Percentiles rank a stretch among this genome's conserved stretches.
Evolutionary conservation across 768 basidiomycete genomes (phyloP).

Genomic region (Pulveroboletus sp.): DNA sequence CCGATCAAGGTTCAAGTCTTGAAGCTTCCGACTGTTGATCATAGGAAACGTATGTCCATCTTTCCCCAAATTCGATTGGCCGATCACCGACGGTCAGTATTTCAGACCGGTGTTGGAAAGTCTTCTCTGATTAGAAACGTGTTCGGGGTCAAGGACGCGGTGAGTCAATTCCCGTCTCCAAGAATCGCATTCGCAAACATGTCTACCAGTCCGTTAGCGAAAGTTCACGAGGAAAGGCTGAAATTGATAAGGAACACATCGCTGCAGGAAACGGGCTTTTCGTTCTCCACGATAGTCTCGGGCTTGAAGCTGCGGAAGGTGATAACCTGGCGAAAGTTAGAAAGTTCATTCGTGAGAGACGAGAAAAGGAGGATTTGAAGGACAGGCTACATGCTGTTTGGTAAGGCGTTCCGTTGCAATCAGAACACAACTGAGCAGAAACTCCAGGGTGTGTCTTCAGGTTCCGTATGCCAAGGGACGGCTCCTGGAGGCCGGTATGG

Average conservation of each 20-base stretch:
- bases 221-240: not conserved
- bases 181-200: not conserved
- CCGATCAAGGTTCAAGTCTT: not conserved
- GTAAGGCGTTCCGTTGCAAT: not conserved
- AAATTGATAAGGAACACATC: not conserved
- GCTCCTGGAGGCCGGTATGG: not conserved
- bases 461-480: not conserved
- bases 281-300: not conserved
- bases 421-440: not conserved
- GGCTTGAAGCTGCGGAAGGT: not conserved
- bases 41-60: not conserved
- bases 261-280: not conserved
- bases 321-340: not conserved
- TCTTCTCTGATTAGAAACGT: too few species aligned
- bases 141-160: not conserved
- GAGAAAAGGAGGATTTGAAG: not conserved
- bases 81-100: not conserved
- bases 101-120: too few species aligned
- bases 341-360: not conserved
- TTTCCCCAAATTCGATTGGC: too few species aligned
- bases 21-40: not conserved
- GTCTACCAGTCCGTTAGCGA: not conserved
- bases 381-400: not conserved
- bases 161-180: not conserved
- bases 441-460: not conserved